A percentile compares a stretch with the other conserved stretches of the same genome.
These are phyloP conservation scores for Pyricularia sp. DNA, from an alignment of 2,329 filamentous ascomycete species.

Conservation along the genomic window DNA sequence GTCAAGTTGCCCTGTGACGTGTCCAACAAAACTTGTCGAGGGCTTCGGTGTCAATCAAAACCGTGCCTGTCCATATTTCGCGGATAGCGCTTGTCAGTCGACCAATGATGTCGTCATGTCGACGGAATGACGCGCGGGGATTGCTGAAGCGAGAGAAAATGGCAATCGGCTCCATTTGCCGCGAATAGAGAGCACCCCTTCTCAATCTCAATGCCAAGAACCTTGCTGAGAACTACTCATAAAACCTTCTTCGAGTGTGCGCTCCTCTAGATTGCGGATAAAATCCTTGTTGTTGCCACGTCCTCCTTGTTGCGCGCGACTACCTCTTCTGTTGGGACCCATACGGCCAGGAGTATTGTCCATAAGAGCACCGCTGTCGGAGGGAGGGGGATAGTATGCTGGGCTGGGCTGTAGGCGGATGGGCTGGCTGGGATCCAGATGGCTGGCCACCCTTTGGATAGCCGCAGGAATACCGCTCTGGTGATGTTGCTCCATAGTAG, in stretches of 20 bases:
- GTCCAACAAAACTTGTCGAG: not conserved
- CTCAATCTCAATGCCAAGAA: constrained; percentile 53
- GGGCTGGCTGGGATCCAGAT: constrained; percentile 87
- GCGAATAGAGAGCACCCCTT: constrained; percentile 7
- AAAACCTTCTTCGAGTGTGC: constrained; percentile 88
- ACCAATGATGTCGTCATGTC: not conserved
- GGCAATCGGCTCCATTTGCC: not conserved
- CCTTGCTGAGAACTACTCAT: constrained; percentile 48
- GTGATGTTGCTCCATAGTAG: constrained; percentile 84
- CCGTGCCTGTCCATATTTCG: not conserved
- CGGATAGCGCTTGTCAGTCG: not conserved
- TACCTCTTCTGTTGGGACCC: constrained; percentile 59
- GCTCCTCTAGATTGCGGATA: constrained; percentile 87
- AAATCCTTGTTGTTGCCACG: constrained; percentile 70
- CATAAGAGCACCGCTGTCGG: constrained; percentile 65
- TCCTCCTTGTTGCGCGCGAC: constrained; percentile 54
- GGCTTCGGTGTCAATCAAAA: not conserved
- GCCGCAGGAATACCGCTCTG: constrained; percentile 86
- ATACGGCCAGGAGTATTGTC: constrained; percentile 41
- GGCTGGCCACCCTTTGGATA: constrained; percentile 90
- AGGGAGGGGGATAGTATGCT: constrained; percentile 90
- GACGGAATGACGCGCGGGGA: not conserved
- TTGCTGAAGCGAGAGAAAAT: not conserved
- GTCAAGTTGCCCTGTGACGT: not conserved
- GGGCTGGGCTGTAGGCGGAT: constrained; percentile 92